Conservation (phyloP, 2,329 filamentous ascomycete genomes). For the Fusarium subglutinans region DNA sequence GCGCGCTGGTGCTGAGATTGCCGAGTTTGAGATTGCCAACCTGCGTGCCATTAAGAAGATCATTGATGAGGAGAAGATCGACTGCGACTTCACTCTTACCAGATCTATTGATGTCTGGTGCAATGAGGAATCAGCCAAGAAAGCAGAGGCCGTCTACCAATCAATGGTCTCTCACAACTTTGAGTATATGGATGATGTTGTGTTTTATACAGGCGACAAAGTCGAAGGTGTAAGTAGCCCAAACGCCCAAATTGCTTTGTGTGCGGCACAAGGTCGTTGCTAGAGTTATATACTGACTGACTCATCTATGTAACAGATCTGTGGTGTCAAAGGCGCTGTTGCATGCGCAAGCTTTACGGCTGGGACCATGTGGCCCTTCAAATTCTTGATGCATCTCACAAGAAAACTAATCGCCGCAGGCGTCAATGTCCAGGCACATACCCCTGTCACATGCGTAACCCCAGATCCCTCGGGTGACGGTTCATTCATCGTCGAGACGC, state of each 20-base stretch:
- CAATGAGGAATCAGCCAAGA: not conserved
- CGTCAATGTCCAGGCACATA: not conserved
- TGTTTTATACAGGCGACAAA: not conserved
- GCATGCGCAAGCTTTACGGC: slow-evolving; percentile 1
- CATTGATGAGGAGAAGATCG: slow-evolving; percentile 1
- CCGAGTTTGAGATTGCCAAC: not conserved
- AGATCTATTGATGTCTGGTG: slow-evolving; percentile 3
- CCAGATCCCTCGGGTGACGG: not conserved
- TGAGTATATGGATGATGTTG: slow-evolving; percentile 6
- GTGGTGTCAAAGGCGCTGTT: slow-evolving; percentile 1
- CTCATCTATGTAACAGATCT: not conserved
- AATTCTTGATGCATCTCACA: slow-evolving; percentile 47
- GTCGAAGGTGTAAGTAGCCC: not conserved
- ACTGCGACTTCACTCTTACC: slow-evolving; percentile 4
- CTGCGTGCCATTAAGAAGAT: not conserved
- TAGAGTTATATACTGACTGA: not conserved
- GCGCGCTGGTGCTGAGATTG: slow-evolving; percentile 1
- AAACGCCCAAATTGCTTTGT: not conserved
- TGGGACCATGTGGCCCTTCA: not conserved
- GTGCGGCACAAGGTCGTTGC: not conserved
- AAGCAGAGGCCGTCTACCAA: not conserved
- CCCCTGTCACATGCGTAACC: not conserved
- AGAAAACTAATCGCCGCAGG: slow-evolving; percentile 31
- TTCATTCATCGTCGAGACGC: not conserved
- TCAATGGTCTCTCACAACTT: slow-evolving; percentile 1